Conservation (phyloP, 2,329 filamentous ascomycete species). For the Ascochyta fabae region DNA sequence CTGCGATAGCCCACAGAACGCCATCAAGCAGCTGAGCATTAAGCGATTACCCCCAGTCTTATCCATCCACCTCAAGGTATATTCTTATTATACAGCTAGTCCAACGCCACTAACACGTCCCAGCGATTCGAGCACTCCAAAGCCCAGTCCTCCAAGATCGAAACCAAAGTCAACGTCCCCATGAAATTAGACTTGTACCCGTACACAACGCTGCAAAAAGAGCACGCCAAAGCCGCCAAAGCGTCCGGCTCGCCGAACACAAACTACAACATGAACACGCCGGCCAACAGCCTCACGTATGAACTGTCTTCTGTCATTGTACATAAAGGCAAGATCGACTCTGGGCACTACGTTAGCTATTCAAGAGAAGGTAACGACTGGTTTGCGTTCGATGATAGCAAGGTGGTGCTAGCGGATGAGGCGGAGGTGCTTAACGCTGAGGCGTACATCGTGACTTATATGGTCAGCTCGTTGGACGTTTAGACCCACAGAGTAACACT, state of each 20-base stretch:
- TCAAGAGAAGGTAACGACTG: constrained; percentile 83
- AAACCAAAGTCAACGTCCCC: constrained; percentile 85
- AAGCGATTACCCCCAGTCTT: constrained; percentile 86
- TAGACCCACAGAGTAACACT: constrained; percentile 4
- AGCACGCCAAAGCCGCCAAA: constrained; percentile 35
- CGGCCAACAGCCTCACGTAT: constrained; percentile 70
- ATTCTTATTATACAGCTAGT: constrained; percentile 17
- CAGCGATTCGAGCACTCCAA: constrained; percentile 78
- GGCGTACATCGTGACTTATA: constrained; percentile 89
- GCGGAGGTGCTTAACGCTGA: constrained; percentile 85
- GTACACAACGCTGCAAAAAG: constrained; percentile 72
- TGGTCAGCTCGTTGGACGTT: constrained; percentile 43
- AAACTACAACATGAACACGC: constrained; percentile 43
- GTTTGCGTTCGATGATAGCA: constrained; percentile 96
- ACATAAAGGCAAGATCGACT: constrained; percentile 91
- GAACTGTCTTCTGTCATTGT: constrained; percentile 90
- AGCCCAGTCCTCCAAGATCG: constrained; percentile 81
- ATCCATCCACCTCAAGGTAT: constrained; percentile 89
- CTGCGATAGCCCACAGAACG: constrained; percentile 77
- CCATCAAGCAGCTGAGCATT: constrained; percentile 82
- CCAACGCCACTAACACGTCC: constrained; percentile 24
- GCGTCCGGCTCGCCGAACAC: constrained; percentile 47
- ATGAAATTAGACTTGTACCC: constrained; percentile 87
- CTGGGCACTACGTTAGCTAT: constrained; percentile 91
- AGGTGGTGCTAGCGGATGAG: constrained; percentile 82